phyloP scores from a whole-genome alignment of 2,329 filamentous ascomycete species.

The Alternaria metachromatica region DNA sequence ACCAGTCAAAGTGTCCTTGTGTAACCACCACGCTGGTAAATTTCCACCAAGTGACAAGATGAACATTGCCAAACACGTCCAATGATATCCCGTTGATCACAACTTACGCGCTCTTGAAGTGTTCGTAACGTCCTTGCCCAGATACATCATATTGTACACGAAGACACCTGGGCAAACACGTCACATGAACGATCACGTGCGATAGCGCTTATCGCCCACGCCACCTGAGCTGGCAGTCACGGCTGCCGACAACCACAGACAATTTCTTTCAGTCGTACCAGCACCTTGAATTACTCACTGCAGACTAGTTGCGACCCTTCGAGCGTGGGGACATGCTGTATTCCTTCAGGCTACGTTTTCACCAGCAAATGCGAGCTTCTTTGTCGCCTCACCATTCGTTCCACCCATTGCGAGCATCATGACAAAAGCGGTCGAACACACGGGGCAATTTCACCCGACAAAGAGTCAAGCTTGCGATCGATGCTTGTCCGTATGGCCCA shows the following conservation, averaged over 20 bases:
- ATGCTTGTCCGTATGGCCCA: not conserved
- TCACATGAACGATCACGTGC: not conserved
- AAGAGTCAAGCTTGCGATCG: fast-evolving
- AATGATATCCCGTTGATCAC: not conserved
- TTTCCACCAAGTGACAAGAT: not conserved
- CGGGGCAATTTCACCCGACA: fast-evolving
- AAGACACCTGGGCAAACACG: not conserved
- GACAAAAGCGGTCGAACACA: fast-evolving
- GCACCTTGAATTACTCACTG: too few relatives aligned
- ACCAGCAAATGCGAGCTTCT: too few relatives aligned
- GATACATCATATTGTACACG: not conserved
- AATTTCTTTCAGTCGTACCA: not conserved
- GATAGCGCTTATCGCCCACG: not conserved
- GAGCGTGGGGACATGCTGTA: too few relatives aligned
- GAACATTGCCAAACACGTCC: not conserved
- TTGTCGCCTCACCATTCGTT: too few relatives aligned
- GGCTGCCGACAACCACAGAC: not conserved
- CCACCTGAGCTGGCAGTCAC: not conserved
- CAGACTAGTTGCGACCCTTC: too few relatives aligned
- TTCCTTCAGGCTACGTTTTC: too few relatives aligned
- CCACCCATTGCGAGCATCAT: too few relatives aligned
- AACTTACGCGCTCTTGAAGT: not conserved
- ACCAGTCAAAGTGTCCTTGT: not conserved
- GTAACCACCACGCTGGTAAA: not conserved
- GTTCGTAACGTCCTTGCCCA: not conserved